These are phyloP conservation scores for Venturia nashicola DNA, from an alignment of 2,329 filamentous ascomycete genomes.

Conservation along the genomic window DNA sequence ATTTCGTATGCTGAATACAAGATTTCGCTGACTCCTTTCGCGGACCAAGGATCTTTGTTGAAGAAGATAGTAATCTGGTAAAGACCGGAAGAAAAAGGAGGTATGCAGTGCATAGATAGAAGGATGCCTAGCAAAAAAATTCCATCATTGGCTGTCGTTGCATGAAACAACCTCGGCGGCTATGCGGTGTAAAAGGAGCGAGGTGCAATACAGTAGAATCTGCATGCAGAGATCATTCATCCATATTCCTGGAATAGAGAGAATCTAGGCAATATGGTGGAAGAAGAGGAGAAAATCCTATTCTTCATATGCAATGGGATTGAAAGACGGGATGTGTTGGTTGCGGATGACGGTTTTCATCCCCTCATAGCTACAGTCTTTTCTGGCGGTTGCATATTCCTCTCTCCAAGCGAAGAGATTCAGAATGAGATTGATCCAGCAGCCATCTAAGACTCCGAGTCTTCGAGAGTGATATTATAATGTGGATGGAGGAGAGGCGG, in stretches of 20 bases:
- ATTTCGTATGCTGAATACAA: neutral
- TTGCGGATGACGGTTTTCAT: too few relatives aligned
- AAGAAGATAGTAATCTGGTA: neutral
- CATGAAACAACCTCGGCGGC: neutral
- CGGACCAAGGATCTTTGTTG: neutral
- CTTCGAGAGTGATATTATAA: neutral
- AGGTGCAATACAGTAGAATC: neutral
- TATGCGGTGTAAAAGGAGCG: neutral
- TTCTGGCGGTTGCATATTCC: too few relatives aligned
- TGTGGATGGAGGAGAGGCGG: neutral
- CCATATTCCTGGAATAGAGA: too few relatives aligned
- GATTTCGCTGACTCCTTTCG: neutral
- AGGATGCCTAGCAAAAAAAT: neutral
- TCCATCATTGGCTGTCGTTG: neutral
- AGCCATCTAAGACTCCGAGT: neutral
- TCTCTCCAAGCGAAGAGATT: too few relatives aligned
- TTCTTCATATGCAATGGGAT: too few relatives aligned
- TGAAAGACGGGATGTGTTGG: too few relatives aligned
- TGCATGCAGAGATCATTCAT: neutral
- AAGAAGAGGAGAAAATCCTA: too few relatives aligned
- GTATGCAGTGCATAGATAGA: neutral
- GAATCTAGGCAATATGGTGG: too few relatives aligned
- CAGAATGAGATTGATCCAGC: too few relatives aligned
- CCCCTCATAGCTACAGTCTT: too few relatives aligned
- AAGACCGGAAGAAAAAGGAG: neutral